Evolutionary conservation across 2,329 filamentous ascomycete genomes (phyloP).

Genomic region (Aspergillus sp.): DNA sequence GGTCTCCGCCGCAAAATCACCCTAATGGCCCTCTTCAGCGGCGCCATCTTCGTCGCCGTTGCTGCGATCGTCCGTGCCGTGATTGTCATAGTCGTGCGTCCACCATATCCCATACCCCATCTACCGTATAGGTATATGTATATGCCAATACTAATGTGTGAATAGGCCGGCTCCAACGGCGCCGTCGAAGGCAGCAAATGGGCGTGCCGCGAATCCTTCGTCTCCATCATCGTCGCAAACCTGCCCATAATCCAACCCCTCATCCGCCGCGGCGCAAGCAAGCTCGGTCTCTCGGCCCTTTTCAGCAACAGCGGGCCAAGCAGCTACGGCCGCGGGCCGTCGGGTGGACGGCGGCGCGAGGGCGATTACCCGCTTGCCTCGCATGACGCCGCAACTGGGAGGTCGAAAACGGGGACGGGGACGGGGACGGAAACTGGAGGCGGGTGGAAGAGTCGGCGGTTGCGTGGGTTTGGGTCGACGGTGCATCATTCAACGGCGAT

Average conservation of each 20-base stretch:
- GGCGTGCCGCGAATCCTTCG: slow-evolving; percentile 45
- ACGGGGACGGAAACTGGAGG: not conserved
- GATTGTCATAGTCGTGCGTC: slow-evolving; percentile 43
- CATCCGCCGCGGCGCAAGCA: slow-evolving; percentile 24
- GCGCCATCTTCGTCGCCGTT: slow-evolving; percentile 54
- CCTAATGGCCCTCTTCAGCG: slow-evolving; percentile 53
- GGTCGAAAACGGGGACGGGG: not conserved
- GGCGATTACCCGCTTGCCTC: not conserved
- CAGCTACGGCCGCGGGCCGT: not conserved
- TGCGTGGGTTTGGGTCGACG: slow-evolving; percentile 1
- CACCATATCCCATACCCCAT: too few species aligned
- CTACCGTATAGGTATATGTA: too few species aligned
- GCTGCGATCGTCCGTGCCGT: slow-evolving; percentile 54
- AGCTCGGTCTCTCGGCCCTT: slow-evolving; percentile 26
- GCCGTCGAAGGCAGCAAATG: slow-evolving; percentile 39
- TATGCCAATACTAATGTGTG: not conserved
- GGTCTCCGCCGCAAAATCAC: slow-evolving; percentile 49
- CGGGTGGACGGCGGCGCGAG: not conserved
- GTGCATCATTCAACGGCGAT: slow-evolving; percentile 19
- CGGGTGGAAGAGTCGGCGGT: not conserved
- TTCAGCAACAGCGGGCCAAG: slow-evolving; percentile 23
- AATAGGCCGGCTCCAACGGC: slow-evolving; percentile 28
- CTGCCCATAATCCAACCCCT: slow-evolving; percentile 40
- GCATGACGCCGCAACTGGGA: too few species aligned
- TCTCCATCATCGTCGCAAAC: slow-evolving; percentile 43